Percentiles rank a stretch among this genome's conserved stretches.
phyloP scores from a whole-genome alignment of 371 early-diverging fungal genomes.

The Gilbertella persicaria region DNA sequence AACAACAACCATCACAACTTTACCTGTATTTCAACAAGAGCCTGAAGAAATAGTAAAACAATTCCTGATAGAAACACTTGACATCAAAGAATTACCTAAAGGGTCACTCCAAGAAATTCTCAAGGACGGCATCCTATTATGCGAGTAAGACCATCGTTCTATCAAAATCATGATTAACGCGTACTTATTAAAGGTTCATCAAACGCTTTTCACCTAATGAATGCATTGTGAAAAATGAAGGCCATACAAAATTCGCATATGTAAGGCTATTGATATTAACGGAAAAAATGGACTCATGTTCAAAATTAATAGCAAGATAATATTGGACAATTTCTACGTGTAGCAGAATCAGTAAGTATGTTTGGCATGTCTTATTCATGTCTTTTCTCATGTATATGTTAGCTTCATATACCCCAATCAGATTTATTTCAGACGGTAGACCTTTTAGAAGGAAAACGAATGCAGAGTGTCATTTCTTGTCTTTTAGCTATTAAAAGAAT shows the following conservation, averaged over 20 bases:
- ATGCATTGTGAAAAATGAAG: constrained; percentile 22
- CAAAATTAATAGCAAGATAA: constrained; percentile 77
- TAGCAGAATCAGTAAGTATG: constrained; percentile 49
- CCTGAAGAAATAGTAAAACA: constrained; percentile 28
- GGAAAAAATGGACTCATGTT: neutral
- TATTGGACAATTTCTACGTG: constrained; percentile 65
- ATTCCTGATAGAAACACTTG: constrained; percentile 33
- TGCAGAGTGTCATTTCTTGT: constrained; percentile 60
- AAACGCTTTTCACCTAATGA: constrained; percentile 20
- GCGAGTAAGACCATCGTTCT: constrained; percentile 33
- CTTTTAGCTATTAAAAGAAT: constrained; percentile 25
- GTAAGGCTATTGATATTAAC: too few species aligned
- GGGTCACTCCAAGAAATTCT: constrained; percentile 40
- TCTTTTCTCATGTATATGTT: neutral
- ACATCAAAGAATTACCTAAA: constrained; percentile 19
- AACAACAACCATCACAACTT: neutral
- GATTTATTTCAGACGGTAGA: constrained; percentile 95
- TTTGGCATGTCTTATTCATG: neutral
- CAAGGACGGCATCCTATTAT: constrained; percentile 47
- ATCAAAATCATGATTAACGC: neutral
- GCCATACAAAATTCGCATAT: constrained; percentile 21
- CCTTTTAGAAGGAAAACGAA: constrained; percentile 87
- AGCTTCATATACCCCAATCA: constrained; percentile 77
- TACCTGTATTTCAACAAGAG: constrained; percentile 8
- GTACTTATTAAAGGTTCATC: constrained; percentile 9